phyloP scores from a whole-genome alignment of 140 eudicot species.

The Stevia rebaudiana region DNA sequence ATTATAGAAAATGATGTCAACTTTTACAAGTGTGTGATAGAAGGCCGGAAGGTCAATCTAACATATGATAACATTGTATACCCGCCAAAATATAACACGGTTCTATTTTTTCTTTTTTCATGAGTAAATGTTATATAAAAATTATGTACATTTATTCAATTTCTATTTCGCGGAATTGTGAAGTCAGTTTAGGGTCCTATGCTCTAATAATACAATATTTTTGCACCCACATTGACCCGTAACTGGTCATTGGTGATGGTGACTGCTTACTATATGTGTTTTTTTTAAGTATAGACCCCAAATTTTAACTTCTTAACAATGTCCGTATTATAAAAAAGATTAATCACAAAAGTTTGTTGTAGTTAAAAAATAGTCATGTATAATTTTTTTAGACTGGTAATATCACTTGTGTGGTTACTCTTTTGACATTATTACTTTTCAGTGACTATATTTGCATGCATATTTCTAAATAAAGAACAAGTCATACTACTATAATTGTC shows the following conservation, averaged over 20 bases:
- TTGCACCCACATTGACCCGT: background rate
- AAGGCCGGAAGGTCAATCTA: slow-evolving; percentile 3
- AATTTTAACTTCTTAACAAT: background rate
- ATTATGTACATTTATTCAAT: background rate
- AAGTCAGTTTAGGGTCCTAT: background rate
- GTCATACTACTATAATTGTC: background rate
- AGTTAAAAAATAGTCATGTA: background rate
- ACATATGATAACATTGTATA: slow-evolving; percentile 3
- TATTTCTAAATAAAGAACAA: background rate
- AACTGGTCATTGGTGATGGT: background rate
- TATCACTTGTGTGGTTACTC: background rate
- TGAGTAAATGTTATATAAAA: background rate
- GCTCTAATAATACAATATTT: background rate
- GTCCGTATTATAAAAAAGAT: background rate
- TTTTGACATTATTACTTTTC: background rate
- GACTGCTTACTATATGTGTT: background rate
- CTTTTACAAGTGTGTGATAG: background rate
- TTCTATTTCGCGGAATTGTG: background rate
- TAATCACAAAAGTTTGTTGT: background rate
- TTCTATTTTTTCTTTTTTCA: background rate
- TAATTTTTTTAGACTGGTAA: background rate
- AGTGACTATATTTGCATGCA: background rate
- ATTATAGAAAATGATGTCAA: background rate
- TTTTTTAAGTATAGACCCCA: background rate
- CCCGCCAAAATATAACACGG: too few species aligned